Percentiles rank a stretch among this genome's conserved stretches.
Conservation (phyloP, 148 eudicot genomes). For the Rhododendron molle region DNA sequence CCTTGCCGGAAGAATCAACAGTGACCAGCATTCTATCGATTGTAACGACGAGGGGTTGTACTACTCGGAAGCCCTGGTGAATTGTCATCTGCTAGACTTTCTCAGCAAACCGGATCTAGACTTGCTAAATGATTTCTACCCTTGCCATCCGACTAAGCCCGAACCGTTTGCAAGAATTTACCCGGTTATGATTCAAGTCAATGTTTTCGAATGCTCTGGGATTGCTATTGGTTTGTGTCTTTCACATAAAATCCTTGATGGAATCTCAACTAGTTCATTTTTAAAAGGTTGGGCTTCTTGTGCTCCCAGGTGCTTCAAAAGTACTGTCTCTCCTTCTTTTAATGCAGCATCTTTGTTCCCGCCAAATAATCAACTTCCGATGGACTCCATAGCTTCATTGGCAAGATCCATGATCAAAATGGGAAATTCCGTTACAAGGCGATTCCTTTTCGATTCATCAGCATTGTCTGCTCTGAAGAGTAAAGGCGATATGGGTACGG, state of each 20-base stretch:
- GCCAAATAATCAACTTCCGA: slow-evolving; percentile 1
- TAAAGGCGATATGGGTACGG: background rate
- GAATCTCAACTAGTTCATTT: slow-evolving; percentile 16
- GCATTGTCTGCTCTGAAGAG: slow-evolving; percentile 6
- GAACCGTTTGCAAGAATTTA: slow-evolving; percentile 1
- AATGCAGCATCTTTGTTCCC: slow-evolving; percentile 15
- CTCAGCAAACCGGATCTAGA: slow-evolving; percentile 16
- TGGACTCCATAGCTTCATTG: slow-evolving; percentile 8
- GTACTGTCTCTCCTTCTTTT: background rate
- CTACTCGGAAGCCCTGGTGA: slow-evolving; percentile 15
- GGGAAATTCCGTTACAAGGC: slow-evolving; percentile 9
- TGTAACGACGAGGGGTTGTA: slow-evolving; percentile 24
- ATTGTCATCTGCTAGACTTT: slow-evolving; percentile 11
- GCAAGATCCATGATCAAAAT: slow-evolving; percentile 16
- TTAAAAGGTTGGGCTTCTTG: slow-evolving; percentile 21
- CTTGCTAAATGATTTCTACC: slow-evolving; percentile 11
- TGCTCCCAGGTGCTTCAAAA: background rate
- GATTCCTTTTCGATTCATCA: slow-evolving; percentile 12
- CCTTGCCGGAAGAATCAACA: slow-evolving; percentile 21
- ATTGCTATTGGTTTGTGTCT: slow-evolving; percentile 18
- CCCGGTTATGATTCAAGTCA: slow-evolving; percentile 21
- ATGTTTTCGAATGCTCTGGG: slow-evolving; percentile 19
- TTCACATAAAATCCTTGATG: slow-evolving; percentile 21
- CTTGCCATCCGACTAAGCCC: slow-evolving; percentile 9
- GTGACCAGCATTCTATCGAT: slow-evolving; percentile 15